These are phyloP conservation scores for Gaertneriomyces sp. DNA, from an alignment of 192 early-diverging fungal species.

Conservation along the genomic window DNA sequence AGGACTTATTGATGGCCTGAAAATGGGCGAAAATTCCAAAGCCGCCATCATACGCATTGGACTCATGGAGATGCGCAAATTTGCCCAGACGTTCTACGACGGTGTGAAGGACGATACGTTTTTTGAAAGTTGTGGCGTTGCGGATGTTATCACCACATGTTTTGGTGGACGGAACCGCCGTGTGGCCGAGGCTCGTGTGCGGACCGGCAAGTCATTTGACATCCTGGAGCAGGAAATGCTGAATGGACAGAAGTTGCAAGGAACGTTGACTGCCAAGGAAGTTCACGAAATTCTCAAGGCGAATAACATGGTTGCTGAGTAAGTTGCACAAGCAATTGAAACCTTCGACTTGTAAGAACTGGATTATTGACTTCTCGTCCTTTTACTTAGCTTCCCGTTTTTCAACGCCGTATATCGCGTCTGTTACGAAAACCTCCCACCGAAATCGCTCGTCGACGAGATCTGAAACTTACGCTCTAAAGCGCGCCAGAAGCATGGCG, in stretches of 20 bases:
- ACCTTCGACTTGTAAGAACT: background rate
- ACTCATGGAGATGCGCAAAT: slow-evolving; percentile 91
- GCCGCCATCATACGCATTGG: slow-evolving; percentile 96
- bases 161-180: slow-evolving; percentile 90
- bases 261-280: slow-evolving; percentile 85
- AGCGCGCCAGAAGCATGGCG: too few species aligned
- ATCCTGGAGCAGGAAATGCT: slow-evolving; percentile 88
- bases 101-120: slow-evolving; percentile 91
- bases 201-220: slow-evolving; percentile 89
- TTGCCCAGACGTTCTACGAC: slow-evolving; percentile 77
- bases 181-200: slow-evolving; percentile 86
- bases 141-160: slow-evolving; percentile 93
- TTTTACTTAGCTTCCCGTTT: slow-evolving; percentile 77
- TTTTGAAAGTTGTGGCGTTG: slow-evolving; percentile 95
- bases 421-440: slow-evolving; percentile 72
- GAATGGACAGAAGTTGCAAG: slow-evolving; percentile 97
- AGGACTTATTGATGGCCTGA: slow-evolving; percentile 91
- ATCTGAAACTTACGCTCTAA: slow-evolving; percentile 12
- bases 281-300: slow-evolving; percentile 74
- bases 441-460: slow-evolving; percentile 65
- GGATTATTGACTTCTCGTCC: background rate
- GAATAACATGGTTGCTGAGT: slow-evolving; percentile 58
- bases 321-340: slow-evolving; percentile 2
- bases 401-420: slow-evolving; percentile 92
- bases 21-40: slow-evolving; percentile 93